A percentile compares a stretch with the other conserved stretches of the same genome.
phyloP scores from a whole-genome alignment of 23 red algal species.

The Gracilaria vermiculophylla region DNA sequence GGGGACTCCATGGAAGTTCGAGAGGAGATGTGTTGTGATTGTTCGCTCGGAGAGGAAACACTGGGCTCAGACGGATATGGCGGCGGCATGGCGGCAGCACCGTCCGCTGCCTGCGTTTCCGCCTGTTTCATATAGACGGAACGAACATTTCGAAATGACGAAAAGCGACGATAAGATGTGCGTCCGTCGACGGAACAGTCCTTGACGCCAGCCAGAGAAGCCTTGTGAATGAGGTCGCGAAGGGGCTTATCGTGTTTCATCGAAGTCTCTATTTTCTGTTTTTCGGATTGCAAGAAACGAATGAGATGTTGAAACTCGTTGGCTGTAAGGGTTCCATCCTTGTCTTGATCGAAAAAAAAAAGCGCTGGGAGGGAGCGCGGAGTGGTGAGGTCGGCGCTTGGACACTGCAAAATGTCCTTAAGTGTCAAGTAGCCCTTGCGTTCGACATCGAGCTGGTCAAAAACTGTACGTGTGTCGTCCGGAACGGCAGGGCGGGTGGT shows the following conservation, averaged over 20 bases:
- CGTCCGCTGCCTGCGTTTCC: not conserved
- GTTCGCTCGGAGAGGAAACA: slow-evolving; percentile 4
- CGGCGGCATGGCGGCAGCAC: not conserved
- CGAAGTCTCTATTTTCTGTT: slow-evolving; percentile 57
- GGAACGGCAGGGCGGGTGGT: not conserved
- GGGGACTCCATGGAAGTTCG: not conserved
- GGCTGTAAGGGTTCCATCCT: slow-evolving; percentile 63
- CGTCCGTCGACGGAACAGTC: slow-evolving; percentile 72
- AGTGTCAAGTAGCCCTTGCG: slow-evolving; percentile 68
- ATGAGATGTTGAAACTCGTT: slow-evolving; percentile 66
- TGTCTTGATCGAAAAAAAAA: slow-evolving; percentile 78
- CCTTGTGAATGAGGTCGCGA: slow-evolving; percentile 66
- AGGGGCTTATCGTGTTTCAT: slow-evolving; percentile 53
- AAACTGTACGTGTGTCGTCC: slow-evolving; percentile 26
- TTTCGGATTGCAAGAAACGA: slow-evolving; percentile 69
- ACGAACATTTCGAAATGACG: slow-evolving; percentile 63
- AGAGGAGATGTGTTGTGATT: not conserved
- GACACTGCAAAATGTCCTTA: slow-evolving; percentile 56
- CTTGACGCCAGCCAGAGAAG: slow-evolving; percentile 65
- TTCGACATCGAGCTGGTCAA: slow-evolving; percentile 67
- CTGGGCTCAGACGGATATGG: slow-evolving; percentile 1
- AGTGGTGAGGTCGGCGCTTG: slow-evolving; percentile 50
- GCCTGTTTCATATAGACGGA: slow-evolving; percentile 43
- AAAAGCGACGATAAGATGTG: slow-evolving; percentile 69
- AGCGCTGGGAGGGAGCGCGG: slow-evolving; percentile 83